Percentiles rank a stretch among this genome's conserved stretches.
Conservation (phyloP, 2,329 filamentous ascomycete species). For the Pseudocercospora eumusae region DNA sequence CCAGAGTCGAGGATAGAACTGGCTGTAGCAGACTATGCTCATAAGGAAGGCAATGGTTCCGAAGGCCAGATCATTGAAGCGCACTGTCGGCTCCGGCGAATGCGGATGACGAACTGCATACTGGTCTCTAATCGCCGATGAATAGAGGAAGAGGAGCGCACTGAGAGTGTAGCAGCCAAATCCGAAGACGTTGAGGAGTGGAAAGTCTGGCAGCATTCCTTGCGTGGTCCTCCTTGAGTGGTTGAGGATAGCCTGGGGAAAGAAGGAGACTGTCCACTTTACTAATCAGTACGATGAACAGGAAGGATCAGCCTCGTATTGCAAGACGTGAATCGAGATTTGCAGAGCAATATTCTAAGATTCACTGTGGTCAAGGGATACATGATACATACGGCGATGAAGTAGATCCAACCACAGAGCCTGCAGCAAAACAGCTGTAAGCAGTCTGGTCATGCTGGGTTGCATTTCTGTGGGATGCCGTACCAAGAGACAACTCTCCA, state of each 20-base stretch:
- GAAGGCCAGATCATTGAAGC: constrained; percentile 87
- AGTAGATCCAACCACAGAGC: constrained; percentile 38
- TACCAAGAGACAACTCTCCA: constrained; percentile 26
- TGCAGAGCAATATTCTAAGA: not conserved
- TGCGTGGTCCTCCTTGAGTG: constrained; percentile 72
- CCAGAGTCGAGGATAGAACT: constrained; percentile 74
- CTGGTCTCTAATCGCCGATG: constrained; percentile 72
- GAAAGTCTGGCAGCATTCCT: constrained; percentile 87
- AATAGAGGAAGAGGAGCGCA: constrained; percentile 75
- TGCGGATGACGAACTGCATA: constrained; percentile 78
- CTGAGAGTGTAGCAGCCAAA: constrained; percentile 73
- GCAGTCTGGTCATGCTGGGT: not conserved
- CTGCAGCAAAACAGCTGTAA: constrained; percentile 15
- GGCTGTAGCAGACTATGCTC: constrained; percentile 71
- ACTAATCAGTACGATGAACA: constrained; percentile 10
- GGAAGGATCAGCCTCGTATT: not conserved
- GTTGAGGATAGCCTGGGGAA: constrained; percentile 85
- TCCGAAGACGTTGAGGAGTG: constrained; percentile 70
- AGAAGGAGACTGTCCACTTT: constrained; percentile 79
- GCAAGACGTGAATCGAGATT: not conserved
- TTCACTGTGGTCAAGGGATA: not conserved
- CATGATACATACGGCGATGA: constrained; percentile 20
- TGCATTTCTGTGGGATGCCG: no score
- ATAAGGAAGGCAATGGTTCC: constrained; percentile 77
- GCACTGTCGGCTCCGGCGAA: constrained; percentile 77